phyloP scores from a whole-genome alignment of 2,329 filamentous ascomycete species.

The Fusarium compactum region DNA sequence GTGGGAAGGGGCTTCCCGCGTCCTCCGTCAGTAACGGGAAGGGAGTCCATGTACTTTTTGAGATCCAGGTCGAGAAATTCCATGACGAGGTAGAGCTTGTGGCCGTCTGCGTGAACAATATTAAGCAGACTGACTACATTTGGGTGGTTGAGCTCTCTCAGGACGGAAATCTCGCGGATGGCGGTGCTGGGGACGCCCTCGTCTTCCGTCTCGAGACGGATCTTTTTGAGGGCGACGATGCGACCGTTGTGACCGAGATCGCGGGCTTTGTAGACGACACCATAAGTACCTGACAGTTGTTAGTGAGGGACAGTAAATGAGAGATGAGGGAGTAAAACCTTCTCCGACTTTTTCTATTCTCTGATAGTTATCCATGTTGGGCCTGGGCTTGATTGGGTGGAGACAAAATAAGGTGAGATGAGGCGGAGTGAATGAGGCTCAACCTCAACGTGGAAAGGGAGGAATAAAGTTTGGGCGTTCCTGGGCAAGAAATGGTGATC shows the following conservation, averaged over 20 bases:
- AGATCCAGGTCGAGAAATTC: constrained; percentile 93
- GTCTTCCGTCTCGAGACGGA: constrained; percentile 93
- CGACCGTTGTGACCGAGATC: constrained; percentile 84
- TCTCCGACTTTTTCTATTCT: constrained; percentile 97
- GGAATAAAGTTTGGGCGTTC: constrained; percentile 14
- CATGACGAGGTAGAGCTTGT: constrained; percentile 94
- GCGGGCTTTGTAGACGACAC: constrained; percentile 93
- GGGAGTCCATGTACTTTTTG: constrained; percentile 96
- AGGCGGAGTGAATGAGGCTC: constrained; percentile 13
- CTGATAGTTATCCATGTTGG: constrained; percentile 90
- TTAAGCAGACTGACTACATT: constrained; percentile 90
- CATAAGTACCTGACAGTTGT: constrained; percentile 80
- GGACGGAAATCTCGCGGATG: constrained; percentile 91
- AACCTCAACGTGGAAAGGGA: background rate
- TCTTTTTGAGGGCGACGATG: constrained; percentile 95
- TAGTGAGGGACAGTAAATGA: background rate
- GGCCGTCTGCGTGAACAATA: constrained; percentile 93
- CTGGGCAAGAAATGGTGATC: background rate
- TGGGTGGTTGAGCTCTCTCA: constrained; percentile 93
- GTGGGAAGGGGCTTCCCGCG: constrained; percentile 87
- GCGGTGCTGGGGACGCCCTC: constrained; percentile 93
- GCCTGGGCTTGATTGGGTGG: constrained; percentile 12
- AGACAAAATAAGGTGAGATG: background rate
- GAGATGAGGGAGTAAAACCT: constrained; percentile 63
- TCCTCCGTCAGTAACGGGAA: constrained; percentile 85